phyloP scores from a whole-genome alignment of 2,329 filamentous ascomycete species.

The Acrodontium crateriforme region DNA sequence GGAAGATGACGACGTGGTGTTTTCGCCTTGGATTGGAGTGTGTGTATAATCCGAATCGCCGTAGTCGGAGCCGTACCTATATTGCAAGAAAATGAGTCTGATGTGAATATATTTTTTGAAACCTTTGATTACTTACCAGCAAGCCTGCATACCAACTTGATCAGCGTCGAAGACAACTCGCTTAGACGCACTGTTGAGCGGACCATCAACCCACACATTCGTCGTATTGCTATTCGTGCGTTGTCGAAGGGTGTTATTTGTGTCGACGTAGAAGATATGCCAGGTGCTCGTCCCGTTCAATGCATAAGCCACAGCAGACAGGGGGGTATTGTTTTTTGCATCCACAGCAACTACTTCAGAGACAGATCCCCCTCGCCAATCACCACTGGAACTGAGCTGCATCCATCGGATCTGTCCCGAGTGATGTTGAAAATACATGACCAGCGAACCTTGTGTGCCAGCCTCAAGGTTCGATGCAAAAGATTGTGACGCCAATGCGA shows the following conservation, averaged over 20 bases:
- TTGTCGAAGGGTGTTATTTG: conserved; percentile 26
- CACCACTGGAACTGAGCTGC: conserved; percentile 22
- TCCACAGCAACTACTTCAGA: conserved; percentile 27
- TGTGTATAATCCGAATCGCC: conserved; percentile 26
- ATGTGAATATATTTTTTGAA: too few species aligned
- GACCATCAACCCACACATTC: conserved; percentile 28
- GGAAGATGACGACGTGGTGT: too few species aligned
- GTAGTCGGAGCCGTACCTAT: conserved; percentile 25
- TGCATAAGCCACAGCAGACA: conserved; percentile 31
- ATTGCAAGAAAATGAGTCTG: too few species aligned
- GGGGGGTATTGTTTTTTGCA: conserved; percentile 29
- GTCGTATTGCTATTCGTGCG: conserved; percentile 24
- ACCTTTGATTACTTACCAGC: too few species aligned
- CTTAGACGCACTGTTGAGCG: conserved; percentile 19
- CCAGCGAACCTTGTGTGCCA: conserved; percentile 25
- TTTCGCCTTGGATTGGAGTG: conserved; percentile 18
- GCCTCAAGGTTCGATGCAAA: conserved; percentile 19
- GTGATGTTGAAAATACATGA: conserved; percentile 33
- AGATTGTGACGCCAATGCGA: conserved; percentile 31
- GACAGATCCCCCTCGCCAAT: conserved; percentile 27
- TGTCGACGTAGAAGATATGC: conserved; percentile 26
- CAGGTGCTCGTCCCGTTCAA: conserved; percentile 20
- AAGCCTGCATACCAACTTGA: conserved; percentile 25
- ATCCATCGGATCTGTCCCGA: conserved; percentile 29
- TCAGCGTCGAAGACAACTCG: conserved; percentile 19